Evolutionary conservation across 495 filamentous ascomycete genomes (phyloP).

Genomic region (Margaritispora aquatica): DNA sequence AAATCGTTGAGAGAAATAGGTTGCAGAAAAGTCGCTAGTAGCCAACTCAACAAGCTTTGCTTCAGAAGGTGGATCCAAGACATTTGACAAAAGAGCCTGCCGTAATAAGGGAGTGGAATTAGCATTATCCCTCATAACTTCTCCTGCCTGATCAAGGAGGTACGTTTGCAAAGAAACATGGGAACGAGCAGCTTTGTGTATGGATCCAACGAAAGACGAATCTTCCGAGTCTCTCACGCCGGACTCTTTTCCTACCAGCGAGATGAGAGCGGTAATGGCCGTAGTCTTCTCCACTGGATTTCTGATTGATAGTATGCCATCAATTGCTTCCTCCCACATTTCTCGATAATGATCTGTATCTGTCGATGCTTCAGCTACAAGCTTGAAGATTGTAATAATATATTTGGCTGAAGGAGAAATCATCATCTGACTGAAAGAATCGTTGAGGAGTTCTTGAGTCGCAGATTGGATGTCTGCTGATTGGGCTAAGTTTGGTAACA

Average conservation of each 20-base stretch:
- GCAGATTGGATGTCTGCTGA: not conserved
- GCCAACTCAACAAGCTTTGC: not conserved
- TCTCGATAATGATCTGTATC: not conserved
- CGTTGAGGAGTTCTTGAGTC: constrained; percentile 10
- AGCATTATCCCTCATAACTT: not conserved
- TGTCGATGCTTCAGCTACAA: not conserved
- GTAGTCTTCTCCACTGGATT: not conserved
- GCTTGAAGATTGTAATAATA: not conserved
- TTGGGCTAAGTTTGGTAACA: constrained; percentile 3
- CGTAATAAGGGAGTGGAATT: not conserved
- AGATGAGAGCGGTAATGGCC: not conserved
- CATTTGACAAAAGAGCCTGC: not conserved
- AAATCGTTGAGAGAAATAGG: not conserved
- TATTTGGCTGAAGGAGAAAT: constrained; percentile 5
- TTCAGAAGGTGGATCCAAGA: not conserved
- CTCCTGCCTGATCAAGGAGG: not conserved
- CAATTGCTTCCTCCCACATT: not conserved
- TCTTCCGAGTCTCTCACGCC: not conserved
- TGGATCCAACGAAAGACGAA: not conserved
- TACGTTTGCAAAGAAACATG: not conserved
- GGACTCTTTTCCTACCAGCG: not conserved
- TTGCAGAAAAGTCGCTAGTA: not conserved
- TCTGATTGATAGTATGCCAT: not conserved
- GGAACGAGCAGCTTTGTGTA: not conserved
- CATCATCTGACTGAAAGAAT: constrained; percentile 13